phyloP scores from a whole-genome alignment of 2,329 filamentous ascomycete genomes.

The Colletotrichum cuscutae region DNA sequence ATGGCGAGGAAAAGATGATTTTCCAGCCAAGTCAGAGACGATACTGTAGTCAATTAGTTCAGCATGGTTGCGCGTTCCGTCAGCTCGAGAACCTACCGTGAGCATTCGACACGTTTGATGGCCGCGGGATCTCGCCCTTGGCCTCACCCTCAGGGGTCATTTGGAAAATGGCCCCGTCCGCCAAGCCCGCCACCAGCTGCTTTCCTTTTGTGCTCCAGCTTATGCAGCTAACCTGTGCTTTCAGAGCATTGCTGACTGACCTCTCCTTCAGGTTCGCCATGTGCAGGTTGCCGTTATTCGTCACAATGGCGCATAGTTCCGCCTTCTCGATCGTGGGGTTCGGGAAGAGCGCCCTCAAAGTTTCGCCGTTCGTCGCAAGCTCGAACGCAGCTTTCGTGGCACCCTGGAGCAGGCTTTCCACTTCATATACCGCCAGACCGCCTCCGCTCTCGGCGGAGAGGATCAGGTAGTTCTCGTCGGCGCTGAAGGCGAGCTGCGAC shows the following conservation, averaged over 20 bases:
- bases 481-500: slow-evolving; percentile 89
- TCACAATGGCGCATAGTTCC: slow-evolving; percentile 83
- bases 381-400: slow-evolving; percentile 77
- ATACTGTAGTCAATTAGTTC: slow-evolving; percentile 63
- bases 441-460: slow-evolving; percentile 84
- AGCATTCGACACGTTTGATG: slow-evolving; percentile 73
- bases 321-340: slow-evolving; percentile 82
- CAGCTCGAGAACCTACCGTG: slow-evolving; percentile 66
- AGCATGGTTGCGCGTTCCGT: slow-evolving; percentile 23
- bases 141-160: slow-evolving; percentile 83
- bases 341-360: slow-evolving; percentile 79
- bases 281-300: slow-evolving; percentile 81
- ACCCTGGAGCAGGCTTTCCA: slow-evolving; percentile 73
- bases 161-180: slow-evolving; percentile 82
- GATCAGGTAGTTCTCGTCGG: slow-evolving; percentile 87
- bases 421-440: slow-evolving; percentile 85
- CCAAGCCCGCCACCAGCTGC: slow-evolving; percentile 87
- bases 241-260: slow-evolving; percentile 72
- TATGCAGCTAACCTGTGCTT: slow-evolving; percentile 81
- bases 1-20: slow-evolving; percentile 86
- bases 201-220: slow-evolving; percentile 96
- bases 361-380: slow-evolving; percentile 78
- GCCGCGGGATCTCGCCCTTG: slow-evolving; percentile 83
- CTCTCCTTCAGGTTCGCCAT: slow-evolving; percentile 83
- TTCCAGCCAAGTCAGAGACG: slow-evolving; percentile 87